A percentile compares a stretch with the other conserved stretches of the same genome.
These are phyloP conservation scores for Cenchrus purpureus DNA, from an alignment of 176 grass and related monocot species.

Conservation along the genomic window DNA sequence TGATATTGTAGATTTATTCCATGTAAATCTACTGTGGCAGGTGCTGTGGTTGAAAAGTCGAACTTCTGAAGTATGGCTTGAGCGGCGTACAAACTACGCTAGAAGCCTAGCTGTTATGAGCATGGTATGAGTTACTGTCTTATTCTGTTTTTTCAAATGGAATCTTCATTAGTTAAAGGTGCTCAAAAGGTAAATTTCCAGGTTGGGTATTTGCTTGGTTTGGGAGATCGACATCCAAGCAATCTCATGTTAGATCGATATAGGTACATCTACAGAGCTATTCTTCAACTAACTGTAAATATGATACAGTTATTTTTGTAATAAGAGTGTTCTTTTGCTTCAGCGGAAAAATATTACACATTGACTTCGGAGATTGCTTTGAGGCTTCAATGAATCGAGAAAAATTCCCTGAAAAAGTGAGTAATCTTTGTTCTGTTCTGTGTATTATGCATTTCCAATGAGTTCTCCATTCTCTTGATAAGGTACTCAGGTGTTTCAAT, in stretches of 20 bases:
- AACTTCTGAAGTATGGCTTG: conserved; percentile 96
- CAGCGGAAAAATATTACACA: conserved; percentile 99
- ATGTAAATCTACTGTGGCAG: conserved; percentile 50
- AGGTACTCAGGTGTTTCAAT: not conserved
- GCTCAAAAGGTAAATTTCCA: conserved; percentile 50
- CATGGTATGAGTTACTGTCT: conserved; percentile 72
- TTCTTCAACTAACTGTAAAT: not conserved
- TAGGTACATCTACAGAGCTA: conserved; percentile 54
- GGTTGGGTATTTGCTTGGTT: conserved; percentile 97
- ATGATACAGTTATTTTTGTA: conserved; percentile 22
- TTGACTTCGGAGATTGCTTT: conserved; percentile 98
- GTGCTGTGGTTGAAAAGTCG: conserved; percentile 98
- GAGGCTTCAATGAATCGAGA: conserved; percentile 99
- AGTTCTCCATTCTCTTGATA: not conserved
- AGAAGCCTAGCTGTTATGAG: conserved; percentile 99
- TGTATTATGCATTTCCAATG: not conserved
- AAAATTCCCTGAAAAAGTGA: conserved; percentile 98
- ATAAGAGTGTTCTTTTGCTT: conserved; percentile 42
- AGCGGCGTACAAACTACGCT: conserved; percentile 94
- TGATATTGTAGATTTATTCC: conserved; percentile 1
- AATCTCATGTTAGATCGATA: conserved; percentile 97
- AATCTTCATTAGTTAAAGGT: conserved; percentile 23
- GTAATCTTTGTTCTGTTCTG: conserved; percentile 37
- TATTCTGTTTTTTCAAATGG: conserved; percentile 17
- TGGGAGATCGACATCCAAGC: conserved; percentile 97